These are phyloP conservation scores for Quercus rubra DNA, from an alignment of 306 rosid species.

Conservation along the genomic window DNA sequence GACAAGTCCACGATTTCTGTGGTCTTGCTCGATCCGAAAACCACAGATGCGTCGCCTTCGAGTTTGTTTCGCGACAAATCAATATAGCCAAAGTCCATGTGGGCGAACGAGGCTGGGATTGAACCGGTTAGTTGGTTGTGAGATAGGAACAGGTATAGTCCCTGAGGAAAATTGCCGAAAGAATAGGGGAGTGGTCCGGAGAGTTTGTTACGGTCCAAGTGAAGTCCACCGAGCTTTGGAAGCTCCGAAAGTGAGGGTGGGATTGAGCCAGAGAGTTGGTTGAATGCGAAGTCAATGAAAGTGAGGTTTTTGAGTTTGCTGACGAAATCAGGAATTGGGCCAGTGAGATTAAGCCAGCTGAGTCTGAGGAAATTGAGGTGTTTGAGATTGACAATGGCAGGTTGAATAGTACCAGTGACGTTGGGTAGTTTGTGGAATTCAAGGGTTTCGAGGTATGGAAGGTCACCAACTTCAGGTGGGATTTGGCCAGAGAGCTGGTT, in stretches of 20 bases:
- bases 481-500: conserved; percentile 40
- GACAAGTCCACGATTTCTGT: conserved; percentile 39
- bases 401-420: conserved; percentile 58
- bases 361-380: conserved; percentile 40
- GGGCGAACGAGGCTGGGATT: conserved; percentile 47
- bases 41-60: conserved; percentile 56
- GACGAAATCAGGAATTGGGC: conserved; percentile 58
- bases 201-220: conserved; percentile 45
- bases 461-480: conserved; percentile 64
- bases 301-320: conserved; percentile 45
- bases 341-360: conserved; percentile 52
- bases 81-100: conserved; percentile 14
- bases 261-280: conserved; percentile 49
- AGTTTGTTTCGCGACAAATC: conserved; percentile 66
- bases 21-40: conserved; percentile 47
- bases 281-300: conserved; percentile 43
- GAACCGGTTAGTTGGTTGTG: conserved; percentile 49
- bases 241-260: conserved; percentile 60
- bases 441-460: conserved; percentile 52
- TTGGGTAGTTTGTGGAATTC: conserved; percentile 52
- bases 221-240: conserved; percentile 18
- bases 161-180: conserved; percentile 31
- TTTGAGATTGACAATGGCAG: conserved; percentile 53
- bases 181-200: conserved; percentile 40
- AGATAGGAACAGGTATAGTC: conserved; percentile 28